These are phyloP conservation scores for Alternaria atra DNA, from an alignment of 2,329 filamentous ascomycete genomes.

Conservation along the genomic window DNA sequence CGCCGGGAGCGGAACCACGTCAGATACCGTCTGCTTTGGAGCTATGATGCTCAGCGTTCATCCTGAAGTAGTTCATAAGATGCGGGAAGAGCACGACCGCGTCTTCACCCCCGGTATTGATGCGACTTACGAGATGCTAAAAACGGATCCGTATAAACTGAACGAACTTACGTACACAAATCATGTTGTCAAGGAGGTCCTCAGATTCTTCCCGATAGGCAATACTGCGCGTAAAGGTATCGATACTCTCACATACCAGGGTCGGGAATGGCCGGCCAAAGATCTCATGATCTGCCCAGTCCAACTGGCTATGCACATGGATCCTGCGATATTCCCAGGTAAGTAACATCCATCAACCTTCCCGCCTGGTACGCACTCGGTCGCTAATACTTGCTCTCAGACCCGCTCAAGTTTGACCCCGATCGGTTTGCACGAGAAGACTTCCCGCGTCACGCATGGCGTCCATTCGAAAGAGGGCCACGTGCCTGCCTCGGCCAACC, in stretches of 20 bases:
- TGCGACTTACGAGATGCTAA: constrained; percentile 52
- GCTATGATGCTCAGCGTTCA: constrained; percentile 43
- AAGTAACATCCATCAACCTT: background rate
- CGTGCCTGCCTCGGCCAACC: constrained; percentile 68
- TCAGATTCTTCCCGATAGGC: constrained; percentile 62
- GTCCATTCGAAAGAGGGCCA: constrained; percentile 64
- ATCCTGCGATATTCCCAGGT: constrained; percentile 37
- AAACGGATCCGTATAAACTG: constrained; percentile 56
- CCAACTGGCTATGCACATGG: constrained; percentile 49
- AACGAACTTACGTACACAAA: constrained; percentile 62
- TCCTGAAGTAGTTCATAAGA: constrained; percentile 35
- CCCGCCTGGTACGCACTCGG: background rate
- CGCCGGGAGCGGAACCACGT: constrained; percentile 56
- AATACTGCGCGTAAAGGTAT: constrained; percentile 55
- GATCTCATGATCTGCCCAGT: constrained; percentile 56
- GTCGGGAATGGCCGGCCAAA: constrained; percentile 55
- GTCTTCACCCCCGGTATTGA: constrained; percentile 59
- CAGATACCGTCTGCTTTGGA: constrained; percentile 41
- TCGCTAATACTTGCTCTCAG: constrained; percentile 9
- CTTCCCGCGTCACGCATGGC: constrained; percentile 60
- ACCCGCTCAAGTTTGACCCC: constrained; percentile 38
- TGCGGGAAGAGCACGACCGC: constrained; percentile 61
- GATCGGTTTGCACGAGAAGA: constrained; percentile 52
- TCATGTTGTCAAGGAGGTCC: constrained; percentile 63
- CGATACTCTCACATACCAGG: constrained; percentile 52